Conservation (phyloP, 805 yeast genomes). For the Zygosaccharomyces gambellarensis region DNA sequence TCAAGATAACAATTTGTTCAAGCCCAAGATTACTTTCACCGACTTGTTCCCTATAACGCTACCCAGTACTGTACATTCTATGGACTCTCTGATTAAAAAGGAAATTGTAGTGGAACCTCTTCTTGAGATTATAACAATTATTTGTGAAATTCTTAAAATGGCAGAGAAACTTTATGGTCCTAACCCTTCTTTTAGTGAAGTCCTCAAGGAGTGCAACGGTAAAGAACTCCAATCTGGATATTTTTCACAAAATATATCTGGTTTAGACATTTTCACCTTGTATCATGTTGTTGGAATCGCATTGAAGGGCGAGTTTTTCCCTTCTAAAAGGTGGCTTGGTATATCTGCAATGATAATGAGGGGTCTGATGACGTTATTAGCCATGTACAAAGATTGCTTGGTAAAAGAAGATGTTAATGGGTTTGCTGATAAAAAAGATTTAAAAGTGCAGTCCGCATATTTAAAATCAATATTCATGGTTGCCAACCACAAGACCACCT, state of each 20-base stretch:
- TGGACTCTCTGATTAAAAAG: conserved; percentile 71
- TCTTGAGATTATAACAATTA: conserved; percentile 62
- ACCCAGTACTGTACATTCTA: conserved; percentile 60
- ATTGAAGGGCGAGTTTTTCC: conserved; percentile 55
- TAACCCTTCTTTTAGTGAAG: conserved; percentile 40
- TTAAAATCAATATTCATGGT: conserved; percentile 52
- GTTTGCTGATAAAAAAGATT: conserved; percentile 10
- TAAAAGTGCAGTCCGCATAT: conserved; percentile 65
- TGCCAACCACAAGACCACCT: conserved; percentile 62
- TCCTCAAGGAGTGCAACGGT: conserved; percentile 36
- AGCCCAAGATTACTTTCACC: conserved; percentile 60
- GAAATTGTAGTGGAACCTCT: conserved; percentile 66
- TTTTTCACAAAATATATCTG: conserved; percentile 39
- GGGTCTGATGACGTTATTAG: conserved; percentile 50
- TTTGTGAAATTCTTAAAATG: conserved; percentile 50
- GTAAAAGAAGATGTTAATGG: conserved; percentile 46
- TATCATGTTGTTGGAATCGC: conserved; percentile 49
- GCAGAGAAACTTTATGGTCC: conserved; percentile 40
- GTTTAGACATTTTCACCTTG: conserved; percentile 40
- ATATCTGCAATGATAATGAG: conserved; percentile 54
- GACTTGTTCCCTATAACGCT: conserved; percentile 60
- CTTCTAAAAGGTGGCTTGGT: conserved; percentile 69
- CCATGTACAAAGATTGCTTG: conserved; percentile 48
- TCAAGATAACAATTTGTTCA: conserved; percentile 38
- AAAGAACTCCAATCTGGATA: conserved; percentile 41